phyloP scores from a whole-genome alignment of 2,329 filamentous ascomycete genomes.

The Juglanconis oblonga region DNA sequence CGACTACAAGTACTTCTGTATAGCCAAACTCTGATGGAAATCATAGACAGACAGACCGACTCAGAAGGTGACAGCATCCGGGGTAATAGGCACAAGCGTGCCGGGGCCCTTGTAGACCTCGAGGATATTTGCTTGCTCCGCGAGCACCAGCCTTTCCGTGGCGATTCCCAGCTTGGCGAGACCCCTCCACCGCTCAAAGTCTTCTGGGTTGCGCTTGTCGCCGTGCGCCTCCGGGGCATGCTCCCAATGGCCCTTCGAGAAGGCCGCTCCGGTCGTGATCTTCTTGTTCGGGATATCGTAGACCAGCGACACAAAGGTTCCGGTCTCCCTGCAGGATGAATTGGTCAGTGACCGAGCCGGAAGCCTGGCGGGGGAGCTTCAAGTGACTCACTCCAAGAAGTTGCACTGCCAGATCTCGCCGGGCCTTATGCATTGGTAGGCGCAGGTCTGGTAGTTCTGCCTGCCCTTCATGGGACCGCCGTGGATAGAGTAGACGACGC shows the following conservation, averaged over 20 bases:
- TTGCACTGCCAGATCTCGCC: constrained; percentile 59
- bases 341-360: no score
- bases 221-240: constrained; percentile 47
- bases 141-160: constrained; percentile 47
- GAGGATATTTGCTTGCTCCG: constrained; percentile 50
- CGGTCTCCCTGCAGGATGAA: constrained; percentile 41
- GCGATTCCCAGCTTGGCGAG: constrained; percentile 48
- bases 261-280: constrained; percentile 51
- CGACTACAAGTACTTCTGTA: no score
- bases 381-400: constrained; percentile 39
- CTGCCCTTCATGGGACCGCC: constrained; percentile 58
- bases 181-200: constrained; percentile 49
- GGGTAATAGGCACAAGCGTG: constrained; percentile 42
- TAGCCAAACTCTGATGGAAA: background rate
- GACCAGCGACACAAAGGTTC: constrained; percentile 52
- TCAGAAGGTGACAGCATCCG: constrained; percentile 22
- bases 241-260: constrained; percentile 57
- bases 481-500: constrained; percentile 57
- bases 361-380: no score
- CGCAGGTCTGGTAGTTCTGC: constrained; percentile 50
- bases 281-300: constrained; percentile 49
- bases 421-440: constrained; percentile 55
- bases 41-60: background rate
- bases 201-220: constrained; percentile 50
- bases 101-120: constrained; percentile 50